Percentiles rank a stretch among this genome's conserved stretches.
Conservation (phyloP, 1,284 basidiomycete genomes). For the Leccinum fallax region DNA sequence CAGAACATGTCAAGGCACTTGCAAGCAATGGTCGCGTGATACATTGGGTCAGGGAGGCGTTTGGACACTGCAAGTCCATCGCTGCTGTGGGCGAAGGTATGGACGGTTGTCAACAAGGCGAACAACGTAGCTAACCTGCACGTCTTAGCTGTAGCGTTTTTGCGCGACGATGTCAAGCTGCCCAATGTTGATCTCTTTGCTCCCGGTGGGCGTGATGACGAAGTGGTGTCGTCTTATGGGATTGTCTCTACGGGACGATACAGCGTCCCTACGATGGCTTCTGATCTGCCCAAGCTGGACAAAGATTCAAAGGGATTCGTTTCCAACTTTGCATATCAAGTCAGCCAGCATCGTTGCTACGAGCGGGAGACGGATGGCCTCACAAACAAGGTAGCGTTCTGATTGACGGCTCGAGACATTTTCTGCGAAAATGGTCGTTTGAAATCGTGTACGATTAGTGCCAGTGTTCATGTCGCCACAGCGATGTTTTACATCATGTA, state of each 20-base stretch:
- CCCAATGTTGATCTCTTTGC: slow-evolving; percentile 46
- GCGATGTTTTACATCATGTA: background rate
- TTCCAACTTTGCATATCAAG: slow-evolving; percentile 59
- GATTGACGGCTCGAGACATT: slow-evolving; percentile 21
- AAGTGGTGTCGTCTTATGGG: slow-evolving; percentile 57
- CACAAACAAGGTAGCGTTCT: slow-evolving; percentile 56
- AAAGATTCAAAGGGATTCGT: slow-evolving; percentile 52
- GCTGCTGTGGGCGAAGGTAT: slow-evolving; percentile 69
- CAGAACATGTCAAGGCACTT: slow-evolving; percentile 54
- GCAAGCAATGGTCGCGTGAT: slow-evolving; percentile 56
- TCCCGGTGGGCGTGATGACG: slow-evolving; percentile 36
- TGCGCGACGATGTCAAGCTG: slow-evolving; percentile 49
- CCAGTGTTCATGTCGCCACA: background rate
- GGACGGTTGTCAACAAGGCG: background rate
- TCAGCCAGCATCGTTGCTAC: slow-evolving; percentile 66
- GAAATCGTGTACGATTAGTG: slow-evolving; percentile 21
- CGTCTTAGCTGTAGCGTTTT: slow-evolving; percentile 48
- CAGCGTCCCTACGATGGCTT: slow-evolving; percentile 39
- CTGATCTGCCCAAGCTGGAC: slow-evolving; percentile 48
- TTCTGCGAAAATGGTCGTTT: background rate
- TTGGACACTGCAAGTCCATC: slow-evolving; percentile 78
- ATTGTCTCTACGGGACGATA: slow-evolving; percentile 62
- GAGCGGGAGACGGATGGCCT: slow-evolving; percentile 62
- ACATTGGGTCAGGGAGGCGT: slow-evolving; percentile 78
- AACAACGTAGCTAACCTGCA: slow-evolving; percentile 1